Conservation (phyloP, 2,329 filamentous ascomycete species). For the Monilinia vaccinii-corymbosi region DNA sequence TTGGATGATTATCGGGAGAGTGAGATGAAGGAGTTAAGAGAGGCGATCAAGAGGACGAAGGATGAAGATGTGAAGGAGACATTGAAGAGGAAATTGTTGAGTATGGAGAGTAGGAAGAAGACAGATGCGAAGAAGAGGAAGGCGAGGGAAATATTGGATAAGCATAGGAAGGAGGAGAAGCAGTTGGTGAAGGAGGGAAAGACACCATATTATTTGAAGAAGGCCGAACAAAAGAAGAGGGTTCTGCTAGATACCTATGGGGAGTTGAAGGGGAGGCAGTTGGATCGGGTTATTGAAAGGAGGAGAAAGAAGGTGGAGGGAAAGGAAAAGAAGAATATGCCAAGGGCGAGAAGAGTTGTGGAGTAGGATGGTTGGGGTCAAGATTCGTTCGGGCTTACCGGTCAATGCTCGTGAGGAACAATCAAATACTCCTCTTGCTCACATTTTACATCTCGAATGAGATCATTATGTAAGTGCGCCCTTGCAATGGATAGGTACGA, state of each 20-base stretch:
- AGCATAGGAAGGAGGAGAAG: slow-evolving; percentile 76
- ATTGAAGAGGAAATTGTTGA: slow-evolving; percentile 64
- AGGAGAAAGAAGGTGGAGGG: slow-evolving; percentile 80
- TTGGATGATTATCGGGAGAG: slow-evolving; percentile 73
- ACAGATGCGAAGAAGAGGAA: slow-evolving; percentile 61
- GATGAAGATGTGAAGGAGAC: slow-evolving; percentile 55
- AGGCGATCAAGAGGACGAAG: slow-evolving; percentile 59
- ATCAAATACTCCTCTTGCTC: not conserved
- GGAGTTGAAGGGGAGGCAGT: slow-evolving; percentile 75
- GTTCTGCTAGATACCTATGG: slow-evolving; percentile 71
- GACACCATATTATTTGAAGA: slow-evolving; percentile 88
- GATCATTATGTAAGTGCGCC: not conserved
- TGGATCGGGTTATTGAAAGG: slow-evolving; percentile 76
- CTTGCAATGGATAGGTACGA: not conserved
- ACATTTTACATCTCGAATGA: not conserved
- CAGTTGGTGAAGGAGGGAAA: slow-evolving; percentile 81
- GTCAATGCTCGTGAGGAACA: not conserved
- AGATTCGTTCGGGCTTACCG: not conserved
- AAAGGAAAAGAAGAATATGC: slow-evolving; percentile 76
- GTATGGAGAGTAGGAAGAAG: slow-evolving; percentile 71
- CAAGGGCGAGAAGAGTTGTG: slow-evolving; percentile 40
- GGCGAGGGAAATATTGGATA: slow-evolving; percentile 57
- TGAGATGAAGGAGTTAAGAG: slow-evolving; percentile 71
- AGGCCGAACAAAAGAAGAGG: slow-evolving; percentile 81
- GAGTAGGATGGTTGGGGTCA: slow-evolving; percentile 15